Evolutionary conservation across 2,329 filamentous ascomycete species (phyloP), one percentile per base, ranked within the genome.

Genomic region (Penicillium hordei): DNA sequence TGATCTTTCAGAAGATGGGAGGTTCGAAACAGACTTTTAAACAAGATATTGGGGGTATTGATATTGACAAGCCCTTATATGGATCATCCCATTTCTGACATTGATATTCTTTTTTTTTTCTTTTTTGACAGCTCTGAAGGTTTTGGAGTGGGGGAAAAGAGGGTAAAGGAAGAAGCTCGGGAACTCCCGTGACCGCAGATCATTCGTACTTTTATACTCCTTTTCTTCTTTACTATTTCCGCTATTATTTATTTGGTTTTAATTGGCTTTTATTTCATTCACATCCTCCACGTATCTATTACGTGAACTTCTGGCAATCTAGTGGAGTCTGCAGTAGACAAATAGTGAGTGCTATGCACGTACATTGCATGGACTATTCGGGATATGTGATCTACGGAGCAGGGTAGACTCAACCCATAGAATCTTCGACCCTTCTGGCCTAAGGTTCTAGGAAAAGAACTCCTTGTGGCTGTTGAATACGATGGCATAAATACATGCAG

Each of bases 151-250:
- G 52, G 48, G 52, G 2, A 27, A 23, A 3, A 42, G 12, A 36
- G 39, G 23, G 19, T 29, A 49, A 55, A 33, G 21, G 19, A 45
- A 31, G 36, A n/a, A 45, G 27, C 49, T 50, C 3, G 19, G 31
- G 19, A 23, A 6, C 19, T 17, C 52, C 45, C 46, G 45, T 55
- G 52, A 55, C 52, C 25, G 52, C 46, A 36, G 52, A 55, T 55
- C 52, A 13, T 36, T 23, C 8, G 42, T 44, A 23, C 31, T 34
- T 36, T 43, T n/a, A 52, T 52, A 23, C 38, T 25, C 38, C 13
- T n/a, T 44, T 27, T 45, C 38, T 33, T 3, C 9, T 48, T 2
- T 25, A 21, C 21, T 21, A 10, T 39, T 39, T 19, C 2, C 4
- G 6, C 15, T 12, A 17, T 33, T 23, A 13, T 42, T 25, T 45